These are phyloP conservation scores for Podosphaera aphanis DNA, from an alignment of 2,329 filamentous ascomycete species.

Conservation along the genomic window DNA sequence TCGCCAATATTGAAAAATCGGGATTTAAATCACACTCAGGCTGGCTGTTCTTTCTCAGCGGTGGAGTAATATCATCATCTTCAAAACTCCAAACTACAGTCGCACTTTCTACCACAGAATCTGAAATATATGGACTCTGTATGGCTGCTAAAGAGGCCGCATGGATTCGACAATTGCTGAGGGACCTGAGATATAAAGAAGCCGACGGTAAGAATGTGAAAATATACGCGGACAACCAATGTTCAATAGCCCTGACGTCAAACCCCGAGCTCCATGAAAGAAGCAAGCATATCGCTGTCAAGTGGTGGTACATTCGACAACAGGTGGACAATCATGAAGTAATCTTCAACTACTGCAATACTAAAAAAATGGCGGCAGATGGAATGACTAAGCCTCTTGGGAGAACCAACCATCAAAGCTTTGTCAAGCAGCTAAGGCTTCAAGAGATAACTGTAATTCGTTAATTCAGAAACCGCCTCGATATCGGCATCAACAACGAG, in stretches of 20 bases:
- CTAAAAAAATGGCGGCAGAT: background rate
- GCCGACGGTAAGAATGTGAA: background rate
- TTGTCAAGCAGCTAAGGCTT: no score
- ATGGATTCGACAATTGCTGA: background rate
- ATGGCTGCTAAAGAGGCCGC: constrained; percentile 1
- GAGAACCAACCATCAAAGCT: no score
- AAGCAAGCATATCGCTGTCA: background rate
- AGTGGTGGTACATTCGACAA: background rate
- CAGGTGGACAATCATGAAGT: background rate
- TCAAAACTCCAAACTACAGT: background rate
- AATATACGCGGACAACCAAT: background rate
- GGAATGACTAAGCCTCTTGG: no score
- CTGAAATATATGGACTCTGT: background rate
- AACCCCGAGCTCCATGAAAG: background rate
- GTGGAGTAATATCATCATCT: background rate
- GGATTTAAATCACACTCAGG: background rate
- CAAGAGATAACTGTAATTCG: no score
- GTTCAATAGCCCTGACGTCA: background rate
- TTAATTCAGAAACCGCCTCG: no score
- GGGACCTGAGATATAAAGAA: background rate
- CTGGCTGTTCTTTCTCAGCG: background rate
- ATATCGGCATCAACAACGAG: no score
- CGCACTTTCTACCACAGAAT: background rate
- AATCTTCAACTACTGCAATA: background rate
- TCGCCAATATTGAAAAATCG: background rate